Evolutionary conservation across 345 rosid genomes (phyloP).

Genomic region (Crucihimalaya himalaica): DNA sequence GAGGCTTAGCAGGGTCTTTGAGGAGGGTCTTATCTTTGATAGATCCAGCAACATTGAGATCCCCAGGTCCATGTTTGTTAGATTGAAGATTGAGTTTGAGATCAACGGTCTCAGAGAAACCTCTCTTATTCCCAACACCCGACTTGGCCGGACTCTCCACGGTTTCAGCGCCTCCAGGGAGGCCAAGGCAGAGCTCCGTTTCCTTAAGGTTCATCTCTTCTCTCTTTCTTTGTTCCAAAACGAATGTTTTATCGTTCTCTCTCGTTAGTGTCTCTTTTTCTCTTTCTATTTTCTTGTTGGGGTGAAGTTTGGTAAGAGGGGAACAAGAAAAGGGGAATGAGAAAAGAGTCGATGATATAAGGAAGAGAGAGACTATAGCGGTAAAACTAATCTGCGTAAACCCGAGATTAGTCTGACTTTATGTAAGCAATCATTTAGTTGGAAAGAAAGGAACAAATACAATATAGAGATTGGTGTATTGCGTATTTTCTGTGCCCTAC

Average conservation of each 20-base stretch:
- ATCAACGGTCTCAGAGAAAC: conserved; percentile 68
- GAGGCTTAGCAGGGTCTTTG: conserved; percentile 59
- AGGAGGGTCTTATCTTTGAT: conserved; percentile 21
- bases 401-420: neutral
- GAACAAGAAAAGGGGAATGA: conserved; percentile 9
- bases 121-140: conserved; percentile 55
- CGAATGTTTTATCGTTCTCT: neutral
- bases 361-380: neutral
- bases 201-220: conserved; percentile 54
- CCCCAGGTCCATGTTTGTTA: conserved; percentile 31
- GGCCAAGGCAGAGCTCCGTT: conserved; percentile 76
- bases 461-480: neutral
- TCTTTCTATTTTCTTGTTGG: neutral
- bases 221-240: neutral
- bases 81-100: conserved; percentile 63
- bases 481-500: conserved; percentile 28
- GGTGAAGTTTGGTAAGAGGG: conserved; percentile 23
- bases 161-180: conserved; percentile 49
- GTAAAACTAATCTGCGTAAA: neutral
- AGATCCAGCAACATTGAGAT: conserved; percentile 28
- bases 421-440: neutral
- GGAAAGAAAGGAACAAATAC: neutral
- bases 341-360: conserved; percentile 14
- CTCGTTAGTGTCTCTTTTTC: neutral
- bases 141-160: conserved; percentile 32